phyloP scores from a whole-genome alignment of 139 green algal genomes.

The Picochlorum sp. region DNA sequence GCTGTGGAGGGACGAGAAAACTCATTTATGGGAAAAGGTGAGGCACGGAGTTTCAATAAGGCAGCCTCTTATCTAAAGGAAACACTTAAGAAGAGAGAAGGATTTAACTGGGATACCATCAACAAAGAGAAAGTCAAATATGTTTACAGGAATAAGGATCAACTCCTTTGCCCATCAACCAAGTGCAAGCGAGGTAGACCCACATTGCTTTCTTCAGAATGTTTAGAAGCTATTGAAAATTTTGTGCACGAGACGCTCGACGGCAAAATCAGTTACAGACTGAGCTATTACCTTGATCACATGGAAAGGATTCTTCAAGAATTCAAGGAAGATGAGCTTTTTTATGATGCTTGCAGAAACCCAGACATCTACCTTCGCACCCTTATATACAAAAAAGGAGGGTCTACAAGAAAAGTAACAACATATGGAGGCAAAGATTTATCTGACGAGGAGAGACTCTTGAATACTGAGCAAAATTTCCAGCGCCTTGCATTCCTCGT shows the following conservation, averaged over 20 bases:
- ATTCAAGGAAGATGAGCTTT: neutral
- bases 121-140: neutral
- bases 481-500: neutral
- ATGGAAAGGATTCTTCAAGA: neutral
- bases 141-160: neutral
- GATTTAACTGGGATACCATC: neutral
- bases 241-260: neutral
- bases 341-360: neutral
- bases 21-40: neutral
- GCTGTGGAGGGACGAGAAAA: neutral
- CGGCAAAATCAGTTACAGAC: neutral
- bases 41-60: neutral
- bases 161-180: neutral
- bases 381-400: neutral
- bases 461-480: neutral
- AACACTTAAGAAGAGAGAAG: neutral
- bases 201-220: neutral
- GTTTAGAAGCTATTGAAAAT: neutral
- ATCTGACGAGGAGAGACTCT: neutral
- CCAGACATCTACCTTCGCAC: neutral
- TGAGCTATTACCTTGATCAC: neutral
- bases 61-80: neutral
- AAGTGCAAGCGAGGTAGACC: neutral
- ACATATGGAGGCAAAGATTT: neutral
- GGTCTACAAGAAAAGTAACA: neutral